Conservation (phyloP, 495 filamentous ascomycete species). For the Hyaloscypha bicolor region DNA sequence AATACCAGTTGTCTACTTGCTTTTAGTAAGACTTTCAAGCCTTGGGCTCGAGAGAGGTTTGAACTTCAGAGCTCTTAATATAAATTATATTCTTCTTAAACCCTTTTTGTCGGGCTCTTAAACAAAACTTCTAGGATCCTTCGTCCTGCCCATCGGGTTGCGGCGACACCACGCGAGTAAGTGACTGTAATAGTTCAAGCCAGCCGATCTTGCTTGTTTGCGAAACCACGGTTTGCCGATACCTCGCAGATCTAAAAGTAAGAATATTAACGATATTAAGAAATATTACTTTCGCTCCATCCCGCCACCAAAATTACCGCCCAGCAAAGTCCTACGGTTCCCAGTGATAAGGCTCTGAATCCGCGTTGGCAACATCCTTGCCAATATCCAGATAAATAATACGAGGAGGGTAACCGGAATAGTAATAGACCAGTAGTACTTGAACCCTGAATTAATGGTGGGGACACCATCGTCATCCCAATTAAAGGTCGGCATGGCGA, state of each 20-base stretch:
- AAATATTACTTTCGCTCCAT: neutral
- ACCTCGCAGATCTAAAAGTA: neutral
- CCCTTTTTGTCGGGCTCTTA: no score
- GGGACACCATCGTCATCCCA: neutral
- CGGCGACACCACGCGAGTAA: no score
- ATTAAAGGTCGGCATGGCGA: neutral
- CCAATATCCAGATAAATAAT: neutral
- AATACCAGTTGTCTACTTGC: no score
- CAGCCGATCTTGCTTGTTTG: neutral
- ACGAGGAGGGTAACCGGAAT: neutral
- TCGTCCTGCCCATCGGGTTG: no score
- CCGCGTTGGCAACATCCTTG: neutral
- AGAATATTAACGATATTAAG: neutral
- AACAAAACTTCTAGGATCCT: no score
- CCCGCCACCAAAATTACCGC: neutral
- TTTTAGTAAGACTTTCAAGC: no score
- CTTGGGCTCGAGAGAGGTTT: no score
- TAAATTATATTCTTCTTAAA: no score
- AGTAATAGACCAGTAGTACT: neutral
- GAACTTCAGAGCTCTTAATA: no score
- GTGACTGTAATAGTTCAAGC: neutral
- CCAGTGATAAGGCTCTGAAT: neutral
- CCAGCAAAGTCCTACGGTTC: neutral
- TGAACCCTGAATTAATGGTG: neutral
- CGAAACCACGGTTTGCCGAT: neutral